A percentile compares a stretch with the other conserved stretches of the same genome.
These are phyloP conservation scores for Coniochaeta prunicola DNA, from an alignment of 2,329 filamentous ascomycete genomes.

Conservation along the genomic window DNA sequence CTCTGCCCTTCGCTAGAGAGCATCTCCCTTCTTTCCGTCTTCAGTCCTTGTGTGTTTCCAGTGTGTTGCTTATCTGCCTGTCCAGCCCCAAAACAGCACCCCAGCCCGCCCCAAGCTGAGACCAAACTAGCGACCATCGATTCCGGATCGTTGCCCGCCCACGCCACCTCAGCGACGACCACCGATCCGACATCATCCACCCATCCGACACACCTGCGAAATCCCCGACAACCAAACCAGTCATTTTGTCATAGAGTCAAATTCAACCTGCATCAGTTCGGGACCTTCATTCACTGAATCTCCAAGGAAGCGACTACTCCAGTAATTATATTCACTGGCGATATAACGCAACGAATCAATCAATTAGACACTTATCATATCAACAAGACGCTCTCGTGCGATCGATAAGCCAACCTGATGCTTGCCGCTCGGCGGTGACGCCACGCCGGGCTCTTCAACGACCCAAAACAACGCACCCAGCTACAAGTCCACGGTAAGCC, in stretches of 20 bases:
- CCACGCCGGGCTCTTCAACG: neutral
- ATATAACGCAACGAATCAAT: neutral
- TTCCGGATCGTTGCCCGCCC: neutral
- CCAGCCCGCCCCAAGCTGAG: neutral
- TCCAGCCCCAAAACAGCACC: neutral
- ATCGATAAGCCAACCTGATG: neutral
- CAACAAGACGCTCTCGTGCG: neutral
- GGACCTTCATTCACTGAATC: neutral
- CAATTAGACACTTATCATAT: neutral
- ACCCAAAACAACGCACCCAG: neutral
- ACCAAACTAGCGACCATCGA: neutral
- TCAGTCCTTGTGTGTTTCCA: neutral
- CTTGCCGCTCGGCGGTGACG: conserved; percentile 1
- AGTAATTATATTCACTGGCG: neutral
- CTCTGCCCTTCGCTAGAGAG: neutral
- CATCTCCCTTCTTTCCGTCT: neutral
- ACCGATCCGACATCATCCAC: neutral
- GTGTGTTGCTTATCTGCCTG: neutral
- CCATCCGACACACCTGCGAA: neutral
- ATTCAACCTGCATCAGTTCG: neutral
- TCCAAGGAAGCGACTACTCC: neutral
- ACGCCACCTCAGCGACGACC: neutral
- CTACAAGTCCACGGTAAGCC: neutral
- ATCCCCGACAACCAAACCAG: neutral
- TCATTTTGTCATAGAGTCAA: too few species aligned